Evolutionary conservation across 179 eudicot species (phyloP), one percentile per base, ranked within the genome.

Genomic region (Carnegiea gigantea): DNA sequence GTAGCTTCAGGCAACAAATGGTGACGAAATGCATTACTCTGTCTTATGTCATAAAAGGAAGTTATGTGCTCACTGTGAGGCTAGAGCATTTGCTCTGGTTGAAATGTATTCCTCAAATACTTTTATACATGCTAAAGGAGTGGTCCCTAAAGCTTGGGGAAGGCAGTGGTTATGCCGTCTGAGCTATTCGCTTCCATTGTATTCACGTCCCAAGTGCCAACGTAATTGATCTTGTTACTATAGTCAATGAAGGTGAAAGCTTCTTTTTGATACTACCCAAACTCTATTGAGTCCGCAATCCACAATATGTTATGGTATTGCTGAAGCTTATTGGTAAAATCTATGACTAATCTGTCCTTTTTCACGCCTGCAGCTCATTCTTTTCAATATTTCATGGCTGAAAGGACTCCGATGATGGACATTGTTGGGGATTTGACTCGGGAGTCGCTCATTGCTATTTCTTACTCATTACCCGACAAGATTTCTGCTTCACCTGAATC

Each of bases 401-500:
- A 79, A 76, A 73, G 38, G 59, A 6, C 73, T 21, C 72, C 77
- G 28, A 26, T 23, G 17, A 49, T 78, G 73, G 79, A 85, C 40
- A 82, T 10, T 21, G 28, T 73, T 28, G 81, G 78, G 17, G 84
- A 82, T 26, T 24, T 26, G 7, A 70, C 80, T 59, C 65, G 87
- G 18, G 87, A 85, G 62, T 85, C 87, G 2, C 87, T 85, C 49
- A 85, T 85, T 9, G 79, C 87, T 24, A 57, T 85, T 33, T 85
- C 87, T 0, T 53, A 85, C 79, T 26, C 77, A 7, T 54, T 70
- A 38, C 86, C 86, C 18, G 86, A 78, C n/a, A 30, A 36, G 43
- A 36, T 9, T 9, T 18, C 79, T 6, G 62, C 78, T 46, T 78
- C 79, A 17, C 77, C 84, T 26, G 54, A 78, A 28, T 33, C 53